Base-by-base conservation (phyloP, 768 basidiomycete genomes). In the Lentinula detonsa region DNA sequence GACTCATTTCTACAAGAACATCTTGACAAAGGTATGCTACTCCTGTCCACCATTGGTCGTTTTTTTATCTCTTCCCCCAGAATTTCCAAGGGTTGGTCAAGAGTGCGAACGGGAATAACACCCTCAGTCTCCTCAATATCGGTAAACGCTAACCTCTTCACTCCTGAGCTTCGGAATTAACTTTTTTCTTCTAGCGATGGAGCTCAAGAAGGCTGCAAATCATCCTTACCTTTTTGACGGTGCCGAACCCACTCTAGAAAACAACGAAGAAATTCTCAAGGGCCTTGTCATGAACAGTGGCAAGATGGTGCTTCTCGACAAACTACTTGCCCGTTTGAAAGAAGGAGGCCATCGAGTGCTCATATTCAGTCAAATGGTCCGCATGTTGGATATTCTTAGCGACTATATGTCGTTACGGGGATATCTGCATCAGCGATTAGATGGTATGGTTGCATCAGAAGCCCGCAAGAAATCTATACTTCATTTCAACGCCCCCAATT, bases 311-410 rank as follows among this genome's bases (percentile, higher is more conserved):
- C 78, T 99, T 35, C 87, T 99, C 59, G 97, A 99, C 78, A 99
- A 99, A 73, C 84, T 99, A 15, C 85, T 98, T n/a, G 83, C 81
- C 23, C 87, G 93, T 16, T 83, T 98, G 54, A 90, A 90, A 67
- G 86, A 84, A 65, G 96, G 98, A 71, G 91, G 92, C 3, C 97
- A 98, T 69, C 91, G 97, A 54, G 97, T 99, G 31, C 82, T 99
- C 67, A 98, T 99, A 67, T 99, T 99, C 80, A 97, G 95, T 68
- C 94, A 98, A 74, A 99, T 99, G 97, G 95, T 98, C 62, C 87
- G 97, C 62, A 93, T 98, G 86, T 82, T 99, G 49, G 97, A 99
- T 75, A 98, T 99, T 71, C 85, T 99, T 68, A 95, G 92, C 65
- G 97, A 99, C 74, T 98, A 98, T 75, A 94, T 98, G 88, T 76